Conservation (phyloP, 179 eudicot species). For the Silene noctiflora region DNA sequence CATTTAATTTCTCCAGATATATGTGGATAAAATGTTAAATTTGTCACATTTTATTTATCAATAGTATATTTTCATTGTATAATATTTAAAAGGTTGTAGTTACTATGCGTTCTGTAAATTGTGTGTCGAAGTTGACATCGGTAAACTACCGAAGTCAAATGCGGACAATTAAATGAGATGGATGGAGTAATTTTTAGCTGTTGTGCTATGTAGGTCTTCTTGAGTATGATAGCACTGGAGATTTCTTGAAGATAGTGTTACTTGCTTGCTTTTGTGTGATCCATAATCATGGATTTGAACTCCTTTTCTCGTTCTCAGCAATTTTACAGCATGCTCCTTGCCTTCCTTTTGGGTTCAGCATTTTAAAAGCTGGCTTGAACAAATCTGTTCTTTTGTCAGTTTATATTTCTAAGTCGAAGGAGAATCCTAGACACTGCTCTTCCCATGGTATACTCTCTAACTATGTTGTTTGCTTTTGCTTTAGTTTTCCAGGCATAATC, state of each 20-base stretch:
- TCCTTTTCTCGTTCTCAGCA: slow-evolving; percentile 91
- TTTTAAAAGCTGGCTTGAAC: slow-evolving; percentile 90
- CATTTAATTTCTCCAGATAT: not conserved
- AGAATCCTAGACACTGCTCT: slow-evolving; percentile 41
- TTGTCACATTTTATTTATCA: not conserved
- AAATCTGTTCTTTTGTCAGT: slow-evolving; percentile 93
- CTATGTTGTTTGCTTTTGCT: not conserved
- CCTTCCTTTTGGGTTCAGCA: slow-evolving; percentile 92
- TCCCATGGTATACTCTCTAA: slow-evolving; percentile 57
- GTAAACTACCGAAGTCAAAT: not conserved
- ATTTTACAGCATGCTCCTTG: slow-evolving; percentile 88
- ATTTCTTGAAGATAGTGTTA: slow-evolving; percentile 74
- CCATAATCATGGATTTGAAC: slow-evolving; percentile 83
- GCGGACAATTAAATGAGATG: not conserved
- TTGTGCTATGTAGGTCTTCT: slow-evolving; percentile 59
- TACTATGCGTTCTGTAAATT: not conserved
- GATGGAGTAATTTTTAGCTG: not conserved
- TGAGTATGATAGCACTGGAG: slow-evolving; percentile 63
- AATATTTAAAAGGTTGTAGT: no score
- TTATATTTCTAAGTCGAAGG: slow-evolving; percentile 59
- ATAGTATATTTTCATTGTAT: not conserved
- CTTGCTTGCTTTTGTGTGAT: slow-evolving; percentile 94
- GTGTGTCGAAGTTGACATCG: not conserved
- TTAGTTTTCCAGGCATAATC: not conserved
- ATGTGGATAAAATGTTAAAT: not conserved